A percentile compares a stretch with the other conserved stretches of the same genome.
These are phyloP conservation scores for Linnemannia zychae DNA, from an alignment of 192 early-diverging fungal species.

Conservation along the genomic window DNA sequence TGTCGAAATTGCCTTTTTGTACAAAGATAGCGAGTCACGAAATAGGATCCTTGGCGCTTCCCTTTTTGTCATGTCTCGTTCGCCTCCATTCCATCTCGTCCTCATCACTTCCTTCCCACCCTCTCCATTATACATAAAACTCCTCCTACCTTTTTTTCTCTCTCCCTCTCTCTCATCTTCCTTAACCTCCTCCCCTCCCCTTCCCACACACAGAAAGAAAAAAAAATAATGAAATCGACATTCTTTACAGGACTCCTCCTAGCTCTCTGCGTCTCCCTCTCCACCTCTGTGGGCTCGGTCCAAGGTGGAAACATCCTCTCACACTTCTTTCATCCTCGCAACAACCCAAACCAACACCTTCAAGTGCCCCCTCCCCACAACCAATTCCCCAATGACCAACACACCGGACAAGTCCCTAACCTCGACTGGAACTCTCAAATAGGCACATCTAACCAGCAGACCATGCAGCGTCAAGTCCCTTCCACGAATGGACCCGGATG, in stretches of 20 bases:
- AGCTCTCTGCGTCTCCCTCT: not conserved
- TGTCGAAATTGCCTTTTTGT: not conserved
- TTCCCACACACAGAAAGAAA: not conserved
- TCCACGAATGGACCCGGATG: not conserved
- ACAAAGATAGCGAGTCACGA: not conserved
- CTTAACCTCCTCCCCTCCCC: not conserved
- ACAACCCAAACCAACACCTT: constrained; percentile 21
- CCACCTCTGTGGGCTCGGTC: not conserved
- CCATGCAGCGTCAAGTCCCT: not conserved
- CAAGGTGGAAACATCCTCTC: constrained; percentile 48
- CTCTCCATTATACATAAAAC: too few species aligned
- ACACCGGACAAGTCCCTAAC: constrained; percentile 6
- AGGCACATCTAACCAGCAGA: constrained; percentile 12
- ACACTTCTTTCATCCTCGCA: not conserved
- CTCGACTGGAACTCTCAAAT: constrained; percentile 53
- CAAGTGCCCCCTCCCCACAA: not conserved
- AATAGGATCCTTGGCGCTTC: too few species aligned
- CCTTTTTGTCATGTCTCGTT: too few species aligned
- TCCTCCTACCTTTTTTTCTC: not conserved
- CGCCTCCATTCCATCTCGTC: not conserved
- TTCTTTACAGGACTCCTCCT: not conserved
- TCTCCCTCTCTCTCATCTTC: too few species aligned
- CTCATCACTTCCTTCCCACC: not conserved
- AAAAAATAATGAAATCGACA: not conserved
- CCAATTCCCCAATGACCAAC: constrained; percentile 1